Base-by-base conservation (phyloP, 2,329 filamentous ascomycete genomes). In the Claviceps spartinae region DNA sequence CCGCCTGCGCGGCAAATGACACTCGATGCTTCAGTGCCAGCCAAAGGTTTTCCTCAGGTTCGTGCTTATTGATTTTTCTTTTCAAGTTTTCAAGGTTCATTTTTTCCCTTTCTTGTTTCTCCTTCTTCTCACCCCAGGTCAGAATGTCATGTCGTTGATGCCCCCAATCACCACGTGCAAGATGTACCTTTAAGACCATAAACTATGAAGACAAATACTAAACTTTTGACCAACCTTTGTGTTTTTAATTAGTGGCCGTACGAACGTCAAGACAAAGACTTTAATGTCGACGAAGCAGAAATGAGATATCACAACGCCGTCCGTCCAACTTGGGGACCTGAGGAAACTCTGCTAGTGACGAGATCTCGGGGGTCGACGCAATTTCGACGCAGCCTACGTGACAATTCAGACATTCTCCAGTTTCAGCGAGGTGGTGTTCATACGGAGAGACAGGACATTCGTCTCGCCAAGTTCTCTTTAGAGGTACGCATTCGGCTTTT, bases 21-120 rank as follows among this genome's bases (percentile, higher is more conserved):
- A 60, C 65, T 75, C 51, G 75, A 77, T 61, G 73, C 72, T 57
- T 69, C 73, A 38, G 63, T 72, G 58, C 67, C 74, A 54, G 71
- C 73, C 60, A 81, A 81, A 70, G 85, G 86, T 64, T 86, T 91
- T 69, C 84, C 77, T 53, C 77, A 97, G 90, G 93, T 97, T 82
- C 85, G 91, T 91, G 69, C 73, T 61, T 64, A 37, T 57, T 45
- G 5, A 3, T 34, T 20, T 46, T 20, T 18, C 6, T 5, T 2
- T 7, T 6, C 16, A 1, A 16, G 16, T 42, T n/a, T 22, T 9
- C 24, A 11, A 34, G 9, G 2, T 4, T 8, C n/a, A 7, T 4
- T 8, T 2, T 2, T 7, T 16, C 37, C 13, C 37, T 22, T 14
- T 22, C 22, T 14, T 22, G 3, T 22, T 22, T 13, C 4, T 22